Evolutionary conservation across 106 monocot genomes (phyloP).

Genomic region (Triglochin maritima): DNA sequence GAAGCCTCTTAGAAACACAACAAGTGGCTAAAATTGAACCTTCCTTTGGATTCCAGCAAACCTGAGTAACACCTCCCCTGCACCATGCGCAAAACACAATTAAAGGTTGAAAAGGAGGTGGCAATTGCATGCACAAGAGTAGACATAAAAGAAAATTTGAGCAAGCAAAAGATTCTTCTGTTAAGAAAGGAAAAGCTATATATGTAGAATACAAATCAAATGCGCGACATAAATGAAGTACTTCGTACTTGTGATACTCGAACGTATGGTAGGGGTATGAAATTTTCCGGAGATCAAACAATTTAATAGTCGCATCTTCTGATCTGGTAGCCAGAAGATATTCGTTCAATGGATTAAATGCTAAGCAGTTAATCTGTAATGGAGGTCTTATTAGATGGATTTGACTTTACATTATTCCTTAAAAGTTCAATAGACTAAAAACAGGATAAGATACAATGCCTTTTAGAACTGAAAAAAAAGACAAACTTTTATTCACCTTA

Average conservation of each 20-base stretch:
- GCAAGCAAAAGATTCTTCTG: too few relatives aligned
- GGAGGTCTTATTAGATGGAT: neutral
- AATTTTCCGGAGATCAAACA: slow-evolving; percentile 94
- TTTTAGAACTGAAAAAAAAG: neutral
- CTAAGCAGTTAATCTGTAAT: slow-evolving; percentile 82
- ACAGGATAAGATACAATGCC: too few relatives aligned
- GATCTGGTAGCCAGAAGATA: slow-evolving; percentile 99
- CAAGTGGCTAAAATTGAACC: slow-evolving; percentile 93
- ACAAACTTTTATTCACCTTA: slow-evolving; percentile 45
- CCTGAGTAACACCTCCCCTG: slow-evolving; percentile 96
- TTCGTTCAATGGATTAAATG: slow-evolving; percentile 98
- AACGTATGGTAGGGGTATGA: slow-evolving; percentile 58
- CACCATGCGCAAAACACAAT: neutral
- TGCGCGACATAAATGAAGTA: too few relatives aligned
- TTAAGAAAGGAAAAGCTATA: neutral
- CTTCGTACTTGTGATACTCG: slow-evolving; percentile 76
- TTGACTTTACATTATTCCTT: neutral
- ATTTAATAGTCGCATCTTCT: slow-evolving; percentile 89
- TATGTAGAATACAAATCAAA: neutral
- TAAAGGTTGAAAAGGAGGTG: neutral
- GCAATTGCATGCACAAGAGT: too few relatives aligned
- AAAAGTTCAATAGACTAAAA: neutral
- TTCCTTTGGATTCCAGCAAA: slow-evolving; percentile 96
- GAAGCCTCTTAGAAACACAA: slow-evolving; percentile 87
- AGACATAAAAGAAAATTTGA: neutral